Evolutionary conservation across 2,329 filamentous ascomycete genomes (phyloP).

Genomic region (Aspergillus sp.): DNA sequence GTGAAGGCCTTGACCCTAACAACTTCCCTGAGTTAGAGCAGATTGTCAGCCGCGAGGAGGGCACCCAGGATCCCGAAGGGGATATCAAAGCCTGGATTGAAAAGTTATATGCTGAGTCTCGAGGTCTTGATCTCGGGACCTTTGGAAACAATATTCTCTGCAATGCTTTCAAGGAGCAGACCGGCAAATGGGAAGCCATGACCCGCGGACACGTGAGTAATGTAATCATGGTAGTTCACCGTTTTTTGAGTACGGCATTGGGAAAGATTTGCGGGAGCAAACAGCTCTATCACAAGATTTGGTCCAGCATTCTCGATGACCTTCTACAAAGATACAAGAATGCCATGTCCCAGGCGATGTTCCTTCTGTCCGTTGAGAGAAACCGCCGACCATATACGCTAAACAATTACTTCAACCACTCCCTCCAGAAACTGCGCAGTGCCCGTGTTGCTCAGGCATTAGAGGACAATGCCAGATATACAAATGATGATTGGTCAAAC

Average conservation of each 20-base stretch:
- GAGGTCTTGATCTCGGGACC: constrained; percentile 59
- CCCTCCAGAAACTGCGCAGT: constrained; percentile 42
- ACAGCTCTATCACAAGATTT: constrained; percentile 47
- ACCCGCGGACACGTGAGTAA: constrained; percentile 54
- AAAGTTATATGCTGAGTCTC: constrained; percentile 45
- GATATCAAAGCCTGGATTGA: constrained; percentile 51
- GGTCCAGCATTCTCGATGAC: constrained; percentile 47
- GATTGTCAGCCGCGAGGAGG: constrained; percentile 17
- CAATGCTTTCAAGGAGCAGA: constrained; percentile 55
- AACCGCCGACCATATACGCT: constrained; percentile 50
- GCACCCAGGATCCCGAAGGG: neutral
- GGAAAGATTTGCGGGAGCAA: constrained; percentile 47
- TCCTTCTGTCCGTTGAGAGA: constrained; percentile 57
- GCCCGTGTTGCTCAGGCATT: neutral
- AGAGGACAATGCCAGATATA: neutral
- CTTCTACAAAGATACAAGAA: constrained; percentile 49
- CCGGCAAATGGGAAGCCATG: constrained; percentile 55
- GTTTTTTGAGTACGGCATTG: constrained; percentile 53
- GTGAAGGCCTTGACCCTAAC: constrained; percentile 3
- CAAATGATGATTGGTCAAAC: neutral
- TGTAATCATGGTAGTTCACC: constrained; percentile 54
- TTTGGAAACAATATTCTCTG: constrained; percentile 37
- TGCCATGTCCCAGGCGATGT: constrained; percentile 53
- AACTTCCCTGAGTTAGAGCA: constrained; percentile 20
- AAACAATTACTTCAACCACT: constrained; percentile 55